Evolutionary conservation across 2,329 filamentous ascomycete species (phyloP).

Genomic region (Myriosclerotinia duriaeana): DNA sequence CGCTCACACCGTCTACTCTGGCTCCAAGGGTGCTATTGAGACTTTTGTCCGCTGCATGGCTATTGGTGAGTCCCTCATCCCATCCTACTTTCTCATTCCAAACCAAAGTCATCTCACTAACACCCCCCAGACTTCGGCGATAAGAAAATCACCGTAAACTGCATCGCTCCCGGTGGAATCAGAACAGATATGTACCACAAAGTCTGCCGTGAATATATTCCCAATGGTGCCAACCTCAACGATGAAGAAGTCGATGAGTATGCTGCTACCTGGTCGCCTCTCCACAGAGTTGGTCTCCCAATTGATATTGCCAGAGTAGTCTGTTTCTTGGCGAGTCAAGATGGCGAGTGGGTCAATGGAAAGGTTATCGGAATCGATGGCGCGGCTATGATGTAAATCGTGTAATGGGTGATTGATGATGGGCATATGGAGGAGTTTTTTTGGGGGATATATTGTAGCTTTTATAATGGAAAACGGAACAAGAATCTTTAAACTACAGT

Average conservation of each 20-base stretch:
- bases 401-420: neutral
- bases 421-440: too few relatives aligned
- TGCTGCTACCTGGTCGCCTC: slow-evolving; percentile 62
- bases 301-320: slow-evolving; percentile 67
- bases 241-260: slow-evolving; percentile 62
- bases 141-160: slow-evolving; percentile 66
- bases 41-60: slow-evolving; percentile 75
- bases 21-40: slow-evolving; percentile 73
- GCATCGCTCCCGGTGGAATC: slow-evolving; percentile 67
- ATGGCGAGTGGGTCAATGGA: slow-evolving; percentile 48
- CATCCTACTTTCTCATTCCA: too few relatives aligned
- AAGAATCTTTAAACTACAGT: too few relatives aligned
- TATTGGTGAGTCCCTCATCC: slow-evolving; percentile 51
- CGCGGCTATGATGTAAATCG: slow-evolving; percentile 33
- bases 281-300: slow-evolving; percentile 64
- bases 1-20: slow-evolving; percentile 72
- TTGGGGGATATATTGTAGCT: too few relatives aligned
- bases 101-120: slow-evolving; percentile 58
- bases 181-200: slow-evolving; percentile 67
- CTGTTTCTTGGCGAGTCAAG: slow-evolving; percentile 57
- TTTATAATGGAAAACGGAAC: too few relatives aligned
- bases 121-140: slow-evolving; percentile 54
- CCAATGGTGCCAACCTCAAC: slow-evolving; percentile 53
- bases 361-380: slow-evolving; percentile 35
- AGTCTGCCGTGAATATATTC: slow-evolving; percentile 64